Conservation (phyloP, 2,329 filamentous ascomycete species). For the Fusarium begoniae region DNA sequence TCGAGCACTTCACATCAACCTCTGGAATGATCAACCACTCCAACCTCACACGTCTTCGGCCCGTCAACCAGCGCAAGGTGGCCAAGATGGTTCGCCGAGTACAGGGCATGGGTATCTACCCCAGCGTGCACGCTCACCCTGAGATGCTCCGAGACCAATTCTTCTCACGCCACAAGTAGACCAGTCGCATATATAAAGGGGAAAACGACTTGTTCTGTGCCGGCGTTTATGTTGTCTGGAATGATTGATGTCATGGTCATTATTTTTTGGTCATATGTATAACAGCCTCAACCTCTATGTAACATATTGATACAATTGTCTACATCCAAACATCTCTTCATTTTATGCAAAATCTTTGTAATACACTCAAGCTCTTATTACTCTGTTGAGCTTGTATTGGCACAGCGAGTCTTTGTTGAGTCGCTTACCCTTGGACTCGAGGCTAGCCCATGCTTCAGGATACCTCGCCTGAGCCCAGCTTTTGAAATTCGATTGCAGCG, state of each 20-base stretch:
- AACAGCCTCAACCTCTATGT: constrained; percentile 46
- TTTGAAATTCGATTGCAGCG: constrained; percentile 75
- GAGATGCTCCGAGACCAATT: constrained; percentile 70
- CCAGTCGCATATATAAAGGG: background rate
- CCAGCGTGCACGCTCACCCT: constrained; percentile 88
- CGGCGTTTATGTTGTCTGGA: constrained; percentile 27
- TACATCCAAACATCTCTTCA: constrained; percentile 36
- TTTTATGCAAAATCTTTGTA: constrained; percentile 31
- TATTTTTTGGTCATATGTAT: constrained; percentile 46
- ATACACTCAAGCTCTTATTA: constrained; percentile 58
- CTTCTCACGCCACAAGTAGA: constrained; percentile 39
- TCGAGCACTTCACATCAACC: constrained; percentile 86
- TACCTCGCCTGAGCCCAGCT: constrained; percentile 77
- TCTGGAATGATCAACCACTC: constrained; percentile 86
- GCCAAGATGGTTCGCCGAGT: constrained; percentile 91
- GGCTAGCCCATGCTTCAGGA: constrained; percentile 72
- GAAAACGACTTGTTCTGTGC: constrained; percentile 3
- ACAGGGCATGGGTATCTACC: constrained; percentile 90
- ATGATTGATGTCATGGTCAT: constrained; percentile 41
- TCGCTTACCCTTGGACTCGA: constrained; percentile 64
- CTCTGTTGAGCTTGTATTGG: constrained; percentile 60
- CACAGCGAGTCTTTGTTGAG: constrained; percentile 55
- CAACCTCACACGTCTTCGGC: constrained; percentile 80
- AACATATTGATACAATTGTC: constrained; percentile 49
- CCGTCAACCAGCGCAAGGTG: constrained; percentile 91